A percentile compares a stretch with the other conserved stretches of the same genome.
These are phyloP conservation scores for Metarhizium sp. DNA, from an alignment of 2,329 filamentous ascomycete genomes.

Conservation along the genomic window DNA sequence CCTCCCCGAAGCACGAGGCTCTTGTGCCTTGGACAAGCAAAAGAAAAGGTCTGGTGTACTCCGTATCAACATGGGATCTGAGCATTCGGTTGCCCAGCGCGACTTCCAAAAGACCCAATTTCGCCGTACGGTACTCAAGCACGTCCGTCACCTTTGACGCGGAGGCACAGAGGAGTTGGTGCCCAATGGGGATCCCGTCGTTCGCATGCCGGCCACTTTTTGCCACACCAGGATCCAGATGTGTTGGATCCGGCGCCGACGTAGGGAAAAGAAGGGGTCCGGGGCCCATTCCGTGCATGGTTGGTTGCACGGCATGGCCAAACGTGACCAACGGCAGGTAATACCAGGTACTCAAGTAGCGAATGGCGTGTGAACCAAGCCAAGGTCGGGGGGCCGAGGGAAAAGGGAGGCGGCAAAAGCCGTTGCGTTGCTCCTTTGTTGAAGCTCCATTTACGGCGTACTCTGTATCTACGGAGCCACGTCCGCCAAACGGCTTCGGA, in stretches of 20 bases:
- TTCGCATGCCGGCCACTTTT: too few relatives aligned
- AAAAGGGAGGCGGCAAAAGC: too few relatives aligned
- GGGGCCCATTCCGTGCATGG: not conserved
- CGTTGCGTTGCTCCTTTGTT: too few relatives aligned
- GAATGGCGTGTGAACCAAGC: too few relatives aligned
- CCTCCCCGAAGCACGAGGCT: too few relatives aligned
- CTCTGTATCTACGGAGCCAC: too few relatives aligned
- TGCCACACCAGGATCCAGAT: not conserved
- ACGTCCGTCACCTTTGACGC: not conserved
- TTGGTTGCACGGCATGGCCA: not conserved
- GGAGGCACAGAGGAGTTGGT: not conserved
- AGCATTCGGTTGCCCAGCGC: not conserved
- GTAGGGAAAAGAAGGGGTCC: not conserved
- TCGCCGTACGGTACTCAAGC: not conserved
- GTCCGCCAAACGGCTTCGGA: too few relatives aligned
- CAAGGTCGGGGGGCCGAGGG: too few relatives aligned
- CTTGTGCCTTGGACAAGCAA: too few relatives aligned
- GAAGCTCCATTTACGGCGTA: too few relatives aligned
- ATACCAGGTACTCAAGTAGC: too few relatives aligned
- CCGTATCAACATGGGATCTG: not conserved
- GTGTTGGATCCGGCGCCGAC: not conserved
- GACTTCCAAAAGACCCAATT: not conserved
- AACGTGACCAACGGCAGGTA: not conserved
- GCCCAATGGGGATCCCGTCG: not conserved
- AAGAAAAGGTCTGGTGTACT: too few relatives aligned